Percentiles rank a stretch among this genome's conserved stretches.
These are phyloP conservation scores for Conringia planisiliqua DNA, from an alignment of 345 rosid genomes.

Conservation along the genomic window DNA sequence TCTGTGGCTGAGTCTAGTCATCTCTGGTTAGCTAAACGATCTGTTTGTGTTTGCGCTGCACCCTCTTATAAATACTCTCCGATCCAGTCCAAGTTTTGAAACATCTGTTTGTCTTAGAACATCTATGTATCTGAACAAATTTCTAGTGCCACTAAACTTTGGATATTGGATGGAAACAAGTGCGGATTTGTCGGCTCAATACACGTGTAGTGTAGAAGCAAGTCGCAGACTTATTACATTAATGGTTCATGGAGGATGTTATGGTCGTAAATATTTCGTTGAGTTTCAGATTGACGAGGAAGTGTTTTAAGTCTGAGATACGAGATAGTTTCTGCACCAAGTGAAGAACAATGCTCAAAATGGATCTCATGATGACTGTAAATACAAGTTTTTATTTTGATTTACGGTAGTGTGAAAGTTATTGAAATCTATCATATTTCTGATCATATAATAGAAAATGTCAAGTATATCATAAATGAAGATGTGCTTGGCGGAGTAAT, in stretches of 20 bases:
- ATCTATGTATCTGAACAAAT: no score
- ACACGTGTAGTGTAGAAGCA: not conserved
- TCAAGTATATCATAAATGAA: slow-evolving; percentile 7
- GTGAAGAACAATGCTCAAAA: not conserved
- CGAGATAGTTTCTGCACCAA: not conserved
- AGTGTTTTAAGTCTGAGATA: not conserved
- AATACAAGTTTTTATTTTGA: not conserved
- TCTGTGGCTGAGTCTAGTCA: no score
- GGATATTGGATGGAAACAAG: not conserved
- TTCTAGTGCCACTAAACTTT: not conserved
- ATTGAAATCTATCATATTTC: not conserved
- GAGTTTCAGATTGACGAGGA: not conserved
- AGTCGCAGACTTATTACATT: not conserved
- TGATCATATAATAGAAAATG: not conserved
- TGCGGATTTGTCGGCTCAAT: not conserved
- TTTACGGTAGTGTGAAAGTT: not conserved
- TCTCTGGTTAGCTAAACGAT: no score
- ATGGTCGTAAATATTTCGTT: not conserved
- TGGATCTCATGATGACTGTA: not conserved
- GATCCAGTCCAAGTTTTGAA: not conserved
- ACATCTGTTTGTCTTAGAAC: not conserved
- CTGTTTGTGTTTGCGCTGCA: no score
- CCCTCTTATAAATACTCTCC: no score
- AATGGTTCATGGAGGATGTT: not conserved
- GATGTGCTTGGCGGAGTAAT: slow-evolving; percentile 19